Conservation (phyloP, 2,329 filamentous ascomycete species). For the Aspergillus amoenus region DNA sequence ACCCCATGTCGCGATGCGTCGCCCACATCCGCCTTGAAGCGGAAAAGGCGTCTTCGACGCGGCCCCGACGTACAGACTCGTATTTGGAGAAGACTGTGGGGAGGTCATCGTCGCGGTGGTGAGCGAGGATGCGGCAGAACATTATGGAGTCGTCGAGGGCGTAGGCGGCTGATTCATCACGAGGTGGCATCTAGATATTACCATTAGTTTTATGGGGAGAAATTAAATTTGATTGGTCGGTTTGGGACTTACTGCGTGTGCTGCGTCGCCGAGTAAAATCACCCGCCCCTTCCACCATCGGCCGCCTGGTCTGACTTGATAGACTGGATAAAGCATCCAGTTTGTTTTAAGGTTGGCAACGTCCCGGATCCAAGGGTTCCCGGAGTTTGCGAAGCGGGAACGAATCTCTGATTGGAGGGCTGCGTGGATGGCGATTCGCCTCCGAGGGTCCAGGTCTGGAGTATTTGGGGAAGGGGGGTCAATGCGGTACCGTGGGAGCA, state of each 20-base stretch:
- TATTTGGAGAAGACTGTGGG: constrained; percentile 29
- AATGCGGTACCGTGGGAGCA: constrained; percentile 23
- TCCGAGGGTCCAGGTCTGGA: constrained; percentile 21
- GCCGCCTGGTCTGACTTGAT: constrained; percentile 35
- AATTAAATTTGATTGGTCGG: background rate
- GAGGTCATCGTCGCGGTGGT: constrained; percentile 26
- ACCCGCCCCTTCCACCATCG: constrained; percentile 36
- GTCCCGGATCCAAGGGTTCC: constrained; percentile 32
- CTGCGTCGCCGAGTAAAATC: constrained; percentile 45
- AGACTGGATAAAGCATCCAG: constrained; percentile 42
- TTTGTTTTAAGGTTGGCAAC: constrained; percentile 31
- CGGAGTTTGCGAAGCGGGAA: constrained; percentile 30
- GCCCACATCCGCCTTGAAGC: constrained; percentile 14
- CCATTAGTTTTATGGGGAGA: background rate
- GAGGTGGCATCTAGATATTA: constrained; percentile 40
- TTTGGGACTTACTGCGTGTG: constrained; percentile 38
- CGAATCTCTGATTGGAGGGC: constrained; percentile 34
- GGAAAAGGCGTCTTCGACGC: constrained; percentile 38
- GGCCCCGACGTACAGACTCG: constrained; percentile 31
- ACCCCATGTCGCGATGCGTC: constrained; percentile 15
- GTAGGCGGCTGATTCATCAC: constrained; percentile 42
- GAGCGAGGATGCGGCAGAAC: constrained; percentile 34
- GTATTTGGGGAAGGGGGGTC: constrained; percentile 3
- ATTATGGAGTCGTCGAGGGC: constrained; percentile 44
- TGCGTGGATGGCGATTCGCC: constrained; percentile 30